phyloP scores from a whole-genome alignment of 805 yeast species.

The Aciculoconidium aculeatum region DNA sequence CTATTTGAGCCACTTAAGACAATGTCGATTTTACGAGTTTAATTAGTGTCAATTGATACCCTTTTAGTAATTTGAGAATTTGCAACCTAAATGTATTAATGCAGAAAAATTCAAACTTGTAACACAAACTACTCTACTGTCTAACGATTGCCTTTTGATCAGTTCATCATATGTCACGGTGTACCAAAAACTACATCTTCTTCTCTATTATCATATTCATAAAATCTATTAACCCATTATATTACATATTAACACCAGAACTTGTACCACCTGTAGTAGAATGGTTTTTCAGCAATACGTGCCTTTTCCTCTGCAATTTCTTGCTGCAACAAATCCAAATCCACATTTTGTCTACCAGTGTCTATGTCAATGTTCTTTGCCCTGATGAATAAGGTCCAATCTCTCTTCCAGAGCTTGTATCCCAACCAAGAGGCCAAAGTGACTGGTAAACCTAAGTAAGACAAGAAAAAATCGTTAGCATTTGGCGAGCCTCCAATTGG shows the following conservation, averaged over 20 bases:
- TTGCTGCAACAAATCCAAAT: conserved; percentile 28
- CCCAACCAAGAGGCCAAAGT: conserved; percentile 25
- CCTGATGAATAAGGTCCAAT: conserved; percentile 24
- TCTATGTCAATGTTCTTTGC: conserved; percentile 27
- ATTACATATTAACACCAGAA: conserved; percentile 23
- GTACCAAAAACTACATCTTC: too few relatives aligned
- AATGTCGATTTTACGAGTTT: too few relatives aligned
- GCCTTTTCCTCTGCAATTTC: conserved; percentile 31
- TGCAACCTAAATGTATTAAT: too few relatives aligned
- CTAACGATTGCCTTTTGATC: too few relatives aligned
- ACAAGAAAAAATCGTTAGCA: conserved; percentile 26
- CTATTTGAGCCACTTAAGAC: too few relatives aligned
- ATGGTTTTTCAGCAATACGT: conserved; percentile 17
- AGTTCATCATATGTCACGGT: too few relatives aligned
- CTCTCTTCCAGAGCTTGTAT: conserved; percentile 25
- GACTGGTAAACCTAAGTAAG: conserved; percentile 30
- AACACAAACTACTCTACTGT: too few relatives aligned
- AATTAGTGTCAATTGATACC: too few relatives aligned
- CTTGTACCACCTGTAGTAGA: conserved; percentile 21
- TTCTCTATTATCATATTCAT: too few relatives aligned
- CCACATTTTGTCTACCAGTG: conserved; percentile 31
- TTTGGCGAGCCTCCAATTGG: conserved; percentile 27
- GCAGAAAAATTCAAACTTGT: too few relatives aligned
- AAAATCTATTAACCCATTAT: background rate
- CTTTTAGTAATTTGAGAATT: too few relatives aligned